These are phyloP conservation scores for Cornus kousa DNA, from an alignment of 148 eudicot genomes.

Conservation along the genomic window DNA sequence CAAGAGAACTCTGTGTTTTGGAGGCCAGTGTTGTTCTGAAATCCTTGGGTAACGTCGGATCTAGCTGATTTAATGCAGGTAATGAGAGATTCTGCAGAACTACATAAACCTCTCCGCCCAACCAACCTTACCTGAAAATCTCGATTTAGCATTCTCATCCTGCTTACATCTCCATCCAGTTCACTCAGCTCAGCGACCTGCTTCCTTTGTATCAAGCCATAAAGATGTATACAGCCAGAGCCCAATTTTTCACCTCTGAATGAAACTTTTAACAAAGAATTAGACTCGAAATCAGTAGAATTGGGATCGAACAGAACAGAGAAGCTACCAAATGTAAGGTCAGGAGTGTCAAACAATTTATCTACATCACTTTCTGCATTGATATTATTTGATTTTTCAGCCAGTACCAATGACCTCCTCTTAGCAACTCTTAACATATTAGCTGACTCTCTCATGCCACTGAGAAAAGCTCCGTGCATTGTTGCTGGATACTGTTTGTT, in stretches of 20 bases:
- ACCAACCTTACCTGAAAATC: slow-evolving; percentile 51
- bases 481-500: slow-evolving; percentile 95
- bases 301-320: slow-evolving; percentile 50
- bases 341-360: slow-evolving; percentile 47
- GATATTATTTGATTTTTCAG: slow-evolving; percentile 22
- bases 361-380: slow-evolving; percentile 31
- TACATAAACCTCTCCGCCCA: slow-evolving; percentile 47
- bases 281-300: slow-evolving; percentile 43
- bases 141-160: slow-evolving; percentile 39
- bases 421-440: slow-evolving; percentile 67
- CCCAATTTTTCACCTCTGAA: slow-evolving; percentile 40
- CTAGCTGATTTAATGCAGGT: slow-evolving; percentile 38
- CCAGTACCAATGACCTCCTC: slow-evolving; percentile 37
- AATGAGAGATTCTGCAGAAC: slow-evolving; percentile 47
- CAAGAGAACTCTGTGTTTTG: neutral
- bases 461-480: slow-evolving; percentile 97
- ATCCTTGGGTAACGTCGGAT: neutral
- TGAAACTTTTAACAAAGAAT: slow-evolving; percentile 49
- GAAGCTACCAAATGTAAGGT: slow-evolving; percentile 55
- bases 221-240: slow-evolving; percentile 39
- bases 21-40: neutral
- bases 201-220: slow-evolving; percentile 42
- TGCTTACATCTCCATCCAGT: slow-evolving; percentile 46
- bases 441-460: slow-evolving; percentile 99
- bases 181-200: slow-evolving; percentile 48